Percentiles rank a stretch among this genome's conserved stretches.
These are phyloP conservation scores for Balamuthia mandrillaris DNA, from an alignment of 208 protist species.

Conservation along the genomic window DNA sequence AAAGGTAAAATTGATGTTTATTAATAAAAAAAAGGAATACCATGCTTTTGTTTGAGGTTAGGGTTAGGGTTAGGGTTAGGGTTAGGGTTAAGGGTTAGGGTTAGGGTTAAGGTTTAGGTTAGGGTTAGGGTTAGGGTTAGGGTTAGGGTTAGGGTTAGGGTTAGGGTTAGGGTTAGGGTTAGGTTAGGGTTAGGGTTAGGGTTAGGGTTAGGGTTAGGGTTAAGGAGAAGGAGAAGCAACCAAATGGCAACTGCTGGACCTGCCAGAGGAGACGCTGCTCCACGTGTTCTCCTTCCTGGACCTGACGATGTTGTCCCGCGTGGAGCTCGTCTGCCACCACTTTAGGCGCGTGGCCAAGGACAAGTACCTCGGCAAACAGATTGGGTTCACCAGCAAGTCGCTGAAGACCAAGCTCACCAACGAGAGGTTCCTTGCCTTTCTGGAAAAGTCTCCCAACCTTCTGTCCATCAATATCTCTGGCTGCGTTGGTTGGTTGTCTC, in stretches of 20 bases:
- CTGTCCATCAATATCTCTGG: background rate
- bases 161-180: slow-evolving; percentile 49
- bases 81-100: slow-evolving; percentile 48
- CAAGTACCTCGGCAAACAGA: background rate
- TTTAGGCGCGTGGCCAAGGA: background rate
- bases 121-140: slow-evolving; percentile 39
- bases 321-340: background rate
- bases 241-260: no score
- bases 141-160: slow-evolving; percentile 60
- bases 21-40: no score
- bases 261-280: background rate
- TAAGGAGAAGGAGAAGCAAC: slow-evolving; percentile 26
- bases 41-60: no score
- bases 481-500: background rate
- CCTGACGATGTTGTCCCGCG: background rate
- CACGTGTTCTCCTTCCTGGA: background rate
- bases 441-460: background rate
- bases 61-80: slow-evolving; percentile 56
- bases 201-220: slow-evolving; percentile 58
- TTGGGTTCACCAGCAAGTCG: background rate
- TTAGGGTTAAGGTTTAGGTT: slow-evolving; percentile 51
- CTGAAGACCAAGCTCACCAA: background rate
- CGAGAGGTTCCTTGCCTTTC: background rate
- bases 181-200: slow-evolving; percentile 59
- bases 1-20: no score